Percentiles rank a stretch among this genome's conserved stretches.
phyloP scores from a whole-genome alignment of 2,329 filamentous ascomycete species.

The Stagonosporopsis rhizophila region DNA sequence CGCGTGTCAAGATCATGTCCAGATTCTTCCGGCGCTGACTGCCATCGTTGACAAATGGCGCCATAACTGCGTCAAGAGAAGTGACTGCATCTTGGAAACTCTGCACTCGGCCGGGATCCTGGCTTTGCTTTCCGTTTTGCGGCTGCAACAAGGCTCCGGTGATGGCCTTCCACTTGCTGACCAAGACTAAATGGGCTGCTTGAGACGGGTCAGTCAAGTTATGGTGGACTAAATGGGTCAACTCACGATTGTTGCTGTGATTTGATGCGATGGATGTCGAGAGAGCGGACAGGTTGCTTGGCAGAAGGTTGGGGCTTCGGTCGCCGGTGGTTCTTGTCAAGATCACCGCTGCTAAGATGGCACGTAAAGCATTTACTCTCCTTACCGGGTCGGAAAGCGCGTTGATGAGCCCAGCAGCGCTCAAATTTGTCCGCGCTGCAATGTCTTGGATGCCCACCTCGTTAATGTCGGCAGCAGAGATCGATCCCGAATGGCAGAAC shows the following conservation, averaged over 20 bases:
- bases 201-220: not conserved
- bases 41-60: constrained; percentile 30
- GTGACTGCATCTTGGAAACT: constrained; percentile 19
- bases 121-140: constrained; percentile 12
- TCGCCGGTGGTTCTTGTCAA: constrained; percentile 25
- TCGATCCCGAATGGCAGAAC: constrained; percentile 25
- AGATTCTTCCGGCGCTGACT: constrained; percentile 35
- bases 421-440: not conserved
- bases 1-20: constrained; percentile 39
- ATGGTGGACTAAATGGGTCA: rapidly evolving
- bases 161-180: constrained; percentile 38
- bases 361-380: constrained; percentile 23
- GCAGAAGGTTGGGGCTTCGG: constrained; percentile 24
- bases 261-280: not conserved
- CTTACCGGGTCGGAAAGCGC: constrained; percentile 15
- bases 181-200: constrained; percentile 23
- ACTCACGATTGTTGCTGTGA: not conserved
- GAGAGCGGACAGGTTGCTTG: constrained; percentile 17
- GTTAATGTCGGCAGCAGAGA: constrained; percentile 10
- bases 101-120: constrained; percentile 5
- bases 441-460: constrained; percentile 12
- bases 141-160: constrained; percentile 29
- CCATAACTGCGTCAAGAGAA: constrained; percentile 31
- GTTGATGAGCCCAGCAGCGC: not conserved
- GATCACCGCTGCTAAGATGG: constrained; percentile 26